Evolutionary conservation across 2,329 filamentous ascomycete species (phyloP).

Genomic region (Ophiocordyceps camponoti-floridani): DNA sequence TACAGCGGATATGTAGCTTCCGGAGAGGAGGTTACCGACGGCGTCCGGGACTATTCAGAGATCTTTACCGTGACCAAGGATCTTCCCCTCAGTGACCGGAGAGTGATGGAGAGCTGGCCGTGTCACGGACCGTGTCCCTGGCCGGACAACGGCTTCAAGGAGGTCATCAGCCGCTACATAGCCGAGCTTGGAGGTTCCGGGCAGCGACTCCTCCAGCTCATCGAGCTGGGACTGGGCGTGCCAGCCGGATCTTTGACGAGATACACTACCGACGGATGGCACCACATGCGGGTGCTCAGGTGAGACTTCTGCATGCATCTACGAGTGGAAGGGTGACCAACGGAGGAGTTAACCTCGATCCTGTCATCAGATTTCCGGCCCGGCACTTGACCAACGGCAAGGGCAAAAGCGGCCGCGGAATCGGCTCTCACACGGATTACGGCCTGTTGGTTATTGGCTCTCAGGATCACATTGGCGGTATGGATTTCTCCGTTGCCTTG

Average conservation of each 20-base stretch:
- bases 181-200: conserved; percentile 20
- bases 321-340: not conserved
- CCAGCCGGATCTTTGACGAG: conserved; percentile 19
- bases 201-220: conserved; percentile 25
- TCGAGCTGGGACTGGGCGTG: conserved; percentile 24
- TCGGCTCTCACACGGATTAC: conserved; percentile 33
- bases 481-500: not conserved
- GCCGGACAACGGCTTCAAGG: conserved; percentile 22
- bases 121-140: conserved; percentile 31
- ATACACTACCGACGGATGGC: conserved; percentile 29
- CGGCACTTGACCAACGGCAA: conserved; percentile 24
- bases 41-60: conserved; percentile 31
- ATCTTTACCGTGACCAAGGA: conserved; percentile 35
- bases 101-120: conserved; percentile 24
- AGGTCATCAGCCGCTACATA: conserved; percentile 21
- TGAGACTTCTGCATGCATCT: conserved; percentile 5
- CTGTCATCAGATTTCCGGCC: conserved; percentile 11
- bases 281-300: conserved; percentile 30
- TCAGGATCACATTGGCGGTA: conserved; percentile 29
- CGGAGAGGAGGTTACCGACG: conserved; percentile 28
- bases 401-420: conserved; percentile 28
- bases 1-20: conserved; percentile 31
- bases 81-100: conserved; percentile 16
- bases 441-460: conserved; percentile 30
- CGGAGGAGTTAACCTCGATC: not conserved